These are phyloP conservation scores for Neurospora pannonica DNA, from an alignment of 495 filamentous ascomycete species.

Conservation along the genomic window DNA sequence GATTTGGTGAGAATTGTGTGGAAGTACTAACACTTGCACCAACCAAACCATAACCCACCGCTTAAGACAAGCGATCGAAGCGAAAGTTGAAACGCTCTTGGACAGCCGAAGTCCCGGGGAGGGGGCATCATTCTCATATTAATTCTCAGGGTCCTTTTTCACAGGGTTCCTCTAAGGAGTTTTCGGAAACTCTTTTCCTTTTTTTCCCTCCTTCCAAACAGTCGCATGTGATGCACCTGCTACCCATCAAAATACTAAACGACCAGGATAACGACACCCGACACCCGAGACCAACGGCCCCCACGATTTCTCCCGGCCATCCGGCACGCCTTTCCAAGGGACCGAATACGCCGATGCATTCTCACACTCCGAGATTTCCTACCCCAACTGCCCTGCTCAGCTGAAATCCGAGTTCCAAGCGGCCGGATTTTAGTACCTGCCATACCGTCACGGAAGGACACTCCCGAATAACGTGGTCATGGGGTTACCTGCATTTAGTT, in stretches of 20 bases:
- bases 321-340: not conserved
- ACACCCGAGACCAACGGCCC: not conserved
- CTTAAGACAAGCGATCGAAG: not conserved
- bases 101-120: not conserved
- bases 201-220: not conserved
- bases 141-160: not conserved
- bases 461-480: not conserved
- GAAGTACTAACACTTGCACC: not conserved
- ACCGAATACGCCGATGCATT: not conserved
- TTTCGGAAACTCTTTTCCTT: no score
- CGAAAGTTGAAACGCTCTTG: not conserved
- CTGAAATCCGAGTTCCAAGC: not conserved
- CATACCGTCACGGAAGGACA: not conserved
- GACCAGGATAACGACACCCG: not conserved
- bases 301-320: not conserved
- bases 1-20: no score
- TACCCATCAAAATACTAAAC: no score
- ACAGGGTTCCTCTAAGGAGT: no score
- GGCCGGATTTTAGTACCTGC: not conserved
- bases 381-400: not conserved
- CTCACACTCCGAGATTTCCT: not conserved
- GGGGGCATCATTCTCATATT: not conserved
- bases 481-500: not conserved
- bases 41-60: not conserved
- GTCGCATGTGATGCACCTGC: no score